These are phyloP conservation scores for Cladosporium sp. DNA, from an alignment of 2,329 filamentous ascomycete species.

Conservation along the genomic window DNA sequence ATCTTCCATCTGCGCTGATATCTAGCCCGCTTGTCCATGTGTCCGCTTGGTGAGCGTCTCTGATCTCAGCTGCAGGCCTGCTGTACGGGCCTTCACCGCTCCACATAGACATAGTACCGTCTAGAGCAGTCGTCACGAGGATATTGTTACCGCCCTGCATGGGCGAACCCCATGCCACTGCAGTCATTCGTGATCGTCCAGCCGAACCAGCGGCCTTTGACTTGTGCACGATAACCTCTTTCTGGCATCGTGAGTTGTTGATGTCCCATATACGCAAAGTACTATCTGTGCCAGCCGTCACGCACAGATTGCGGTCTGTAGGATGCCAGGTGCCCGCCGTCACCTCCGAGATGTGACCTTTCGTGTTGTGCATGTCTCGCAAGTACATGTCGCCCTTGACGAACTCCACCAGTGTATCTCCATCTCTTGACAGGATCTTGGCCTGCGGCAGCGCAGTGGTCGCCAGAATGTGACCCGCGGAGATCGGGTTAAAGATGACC, in stretches of 20 bases:
- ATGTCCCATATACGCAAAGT: slow-evolving; percentile 96
- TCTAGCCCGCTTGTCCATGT: slow-evolving; percentile 93
- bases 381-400: slow-evolving; percentile 99
- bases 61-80: slow-evolving; percentile 78
- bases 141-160: slow-evolving; percentile 75
- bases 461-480: slow-evolving; percentile 79
- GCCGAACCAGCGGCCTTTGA: slow-evolving; percentile 84
- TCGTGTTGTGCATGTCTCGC: slow-evolving; percentile 95
- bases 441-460: slow-evolving; percentile 87
- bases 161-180: slow-evolving; percentile 80
- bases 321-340: slow-evolving; percentile 91
- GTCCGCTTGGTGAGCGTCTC: slow-evolving; percentile 75
- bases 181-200: slow-evolving; percentile 89
- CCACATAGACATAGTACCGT: slow-evolving; percentile 92
- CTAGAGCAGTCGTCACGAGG: slow-evolving; percentile 78
- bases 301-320: slow-evolving; percentile 76
- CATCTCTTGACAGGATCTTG: slow-evolving; percentile 85
- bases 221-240: slow-evolving; percentile 94
- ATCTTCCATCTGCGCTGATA: slow-evolving; percentile 84
- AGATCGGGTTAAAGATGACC: slow-evolving; percentile 80
- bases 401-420: slow-evolving; percentile 81
- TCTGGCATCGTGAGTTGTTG: slow-evolving; percentile 85
- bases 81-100: slow-evolving; percentile 82
- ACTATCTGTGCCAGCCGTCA: slow-evolving; percentile 92
- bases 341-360: slow-evolving; percentile 91